Conservation (phyloP, 768 basidiomycete species). For the Lentinula aciculospora region DNA sequence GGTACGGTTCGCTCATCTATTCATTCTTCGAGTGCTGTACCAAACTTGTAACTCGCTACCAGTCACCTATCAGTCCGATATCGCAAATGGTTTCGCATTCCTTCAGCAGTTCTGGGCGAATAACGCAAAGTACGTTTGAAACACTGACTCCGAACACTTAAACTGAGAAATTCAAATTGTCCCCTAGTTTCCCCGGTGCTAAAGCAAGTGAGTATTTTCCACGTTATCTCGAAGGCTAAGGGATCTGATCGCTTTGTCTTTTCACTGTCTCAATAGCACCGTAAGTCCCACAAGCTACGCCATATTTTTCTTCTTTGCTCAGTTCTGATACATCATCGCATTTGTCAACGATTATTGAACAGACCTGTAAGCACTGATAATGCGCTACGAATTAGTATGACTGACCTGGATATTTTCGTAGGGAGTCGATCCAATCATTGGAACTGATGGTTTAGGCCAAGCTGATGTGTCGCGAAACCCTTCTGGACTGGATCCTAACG, state of each 20-base stretch:
- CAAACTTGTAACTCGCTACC: neutral
- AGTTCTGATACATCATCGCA: too few relatives aligned
- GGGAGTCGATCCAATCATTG: constrained; percentile 12
- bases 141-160: neutral
- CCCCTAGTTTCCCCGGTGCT: neutral
- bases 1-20: neutral
- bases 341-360: neutral
- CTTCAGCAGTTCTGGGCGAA: constrained; percentile 13
- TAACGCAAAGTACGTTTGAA: constrained; percentile 8
- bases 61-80: constrained; percentile 14
- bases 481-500: constrained; percentile 7
- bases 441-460: neutral
- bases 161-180: neutral
- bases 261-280: neutral
- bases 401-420: neutral
- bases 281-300: too few relatives aligned
- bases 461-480: neutral
- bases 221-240: neutral
- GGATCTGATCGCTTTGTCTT: neutral
- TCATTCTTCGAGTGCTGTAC: neutral
- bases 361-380: neutral
- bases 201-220: neutral
- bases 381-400: neutral
- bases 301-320: too few relatives aligned
- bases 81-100: constrained; percentile 13